phyloP scores from a whole-genome alignment of 768 basidiomycete species.

The Pholiota microspora region DNA sequence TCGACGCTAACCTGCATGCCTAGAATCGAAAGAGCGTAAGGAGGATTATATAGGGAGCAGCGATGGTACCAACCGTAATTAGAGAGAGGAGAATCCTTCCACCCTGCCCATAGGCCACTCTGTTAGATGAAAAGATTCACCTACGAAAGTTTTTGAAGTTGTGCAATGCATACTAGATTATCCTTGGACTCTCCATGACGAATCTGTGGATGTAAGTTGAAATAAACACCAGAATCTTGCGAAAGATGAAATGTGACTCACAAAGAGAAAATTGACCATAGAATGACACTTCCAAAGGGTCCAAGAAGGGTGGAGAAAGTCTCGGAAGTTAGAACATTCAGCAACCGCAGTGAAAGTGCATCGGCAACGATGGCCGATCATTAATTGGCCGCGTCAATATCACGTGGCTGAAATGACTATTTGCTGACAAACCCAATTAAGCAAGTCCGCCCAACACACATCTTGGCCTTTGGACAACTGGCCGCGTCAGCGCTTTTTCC shows the following conservation, averaged over 20 bases:
- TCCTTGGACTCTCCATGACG: slow-evolving; percentile 79
- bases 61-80: slow-evolving; percentile 57
- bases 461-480: slow-evolving; percentile 10
- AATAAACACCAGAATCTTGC: background rate
- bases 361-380: background rate
- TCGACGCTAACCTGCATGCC: slow-evolving; percentile 52
- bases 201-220: slow-evolving; percentile 38
- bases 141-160: background rate
- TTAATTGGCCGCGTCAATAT: background rate
- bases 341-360: background rate
- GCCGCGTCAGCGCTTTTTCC: slow-evolving; percentile 23
- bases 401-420: slow-evolving; percentile 1
- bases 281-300: slow-evolving; percentile 1
- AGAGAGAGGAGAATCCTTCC: slow-evolving; percentile 69
- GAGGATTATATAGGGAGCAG: no score
- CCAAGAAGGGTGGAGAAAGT: background rate
- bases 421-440: slow-evolving; percentile 13
- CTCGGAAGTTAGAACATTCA: slow-evolving; percentile 6
- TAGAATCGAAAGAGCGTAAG: slow-evolving; percentile 15
- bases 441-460: background rate
- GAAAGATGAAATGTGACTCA: slow-evolving; percentile 17
- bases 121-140: background rate
- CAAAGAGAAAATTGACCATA: slow-evolving; percentile 41
- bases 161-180: slow-evolving; percentile 53
- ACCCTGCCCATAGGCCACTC: slow-evolving; percentile 66